A percentile compares a stretch with the other conserved stretches of the same genome.
Evolutionary conservation across 192 early-diverging fungal species (phyloP).

Genomic region (Backusella tuberculispora): DNA sequence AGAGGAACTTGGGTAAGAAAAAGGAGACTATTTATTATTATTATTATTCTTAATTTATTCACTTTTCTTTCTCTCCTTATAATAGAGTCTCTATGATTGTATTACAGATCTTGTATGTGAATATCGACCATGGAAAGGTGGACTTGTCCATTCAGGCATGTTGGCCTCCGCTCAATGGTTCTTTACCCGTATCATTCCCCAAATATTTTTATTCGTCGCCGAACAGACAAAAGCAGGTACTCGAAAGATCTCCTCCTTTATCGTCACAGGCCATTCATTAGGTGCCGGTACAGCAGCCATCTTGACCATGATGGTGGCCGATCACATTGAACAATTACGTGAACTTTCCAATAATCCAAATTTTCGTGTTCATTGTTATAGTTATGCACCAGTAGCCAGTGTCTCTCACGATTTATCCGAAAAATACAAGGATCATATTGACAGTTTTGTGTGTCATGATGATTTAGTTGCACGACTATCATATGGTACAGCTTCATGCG

Average conservation of each 20-base stretch:
- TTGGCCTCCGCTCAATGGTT: conserved; percentile 72
- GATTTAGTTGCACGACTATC: conserved; percentile 67
- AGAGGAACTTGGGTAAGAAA: conserved; percentile 68
- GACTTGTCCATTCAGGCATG: conserved; percentile 78
- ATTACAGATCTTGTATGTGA: conserved; percentile 81
- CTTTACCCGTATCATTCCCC: conserved; percentile 63
- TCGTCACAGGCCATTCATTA: conserved; percentile 70
- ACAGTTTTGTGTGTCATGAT: conserved; percentile 63
- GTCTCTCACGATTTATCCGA: conserved; percentile 57
- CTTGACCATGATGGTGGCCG: conserved; percentile 66
- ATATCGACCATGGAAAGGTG: conserved; percentile 80
- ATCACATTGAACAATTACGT: conserved; percentile 46
- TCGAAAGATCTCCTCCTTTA: conserved; percentile 45
- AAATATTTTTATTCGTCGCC: conserved; percentile 51
- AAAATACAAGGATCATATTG: conserved; percentile 57
- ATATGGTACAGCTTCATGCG: conserved; percentile 65
- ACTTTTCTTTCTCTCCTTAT: conserved; percentile 2
- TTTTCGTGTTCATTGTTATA: conserved; percentile 52
- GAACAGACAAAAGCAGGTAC: conserved; percentile 35
- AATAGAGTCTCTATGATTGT: conserved; percentile 69
- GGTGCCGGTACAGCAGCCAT: conserved; percentile 69
- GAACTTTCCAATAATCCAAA: conserved; percentile 46
- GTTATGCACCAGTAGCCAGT: conserved; percentile 62
- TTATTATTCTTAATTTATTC: conserved; percentile 1
- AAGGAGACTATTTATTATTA: not conserved